Percentiles rank a stretch among this genome's conserved stretches.
phyloP scores from a whole-genome alignment of 495 filamentous ascomycete species.

The Alectoria sarmentosa region DNA sequence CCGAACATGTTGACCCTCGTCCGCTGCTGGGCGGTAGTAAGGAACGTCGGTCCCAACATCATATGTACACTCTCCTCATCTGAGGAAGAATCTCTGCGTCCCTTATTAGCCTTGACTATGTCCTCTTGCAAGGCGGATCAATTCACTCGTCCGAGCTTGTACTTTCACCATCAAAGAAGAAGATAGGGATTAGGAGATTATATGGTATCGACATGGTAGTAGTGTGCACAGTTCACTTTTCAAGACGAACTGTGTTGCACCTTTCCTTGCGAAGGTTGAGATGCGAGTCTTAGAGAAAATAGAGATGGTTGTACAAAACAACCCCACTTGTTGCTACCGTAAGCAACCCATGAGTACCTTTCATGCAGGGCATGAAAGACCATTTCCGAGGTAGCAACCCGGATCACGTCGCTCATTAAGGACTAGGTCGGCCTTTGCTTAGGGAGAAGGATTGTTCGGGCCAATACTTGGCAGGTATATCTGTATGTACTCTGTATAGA shows the following conservation, averaged over 20 bases:
- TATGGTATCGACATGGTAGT: not conserved
- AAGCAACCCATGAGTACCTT: not conserved
- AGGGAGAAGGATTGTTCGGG: not conserved
- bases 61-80: not conserved
- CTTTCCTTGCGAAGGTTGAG: not conserved
- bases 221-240: not conserved
- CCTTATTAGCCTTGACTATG: not conserved
- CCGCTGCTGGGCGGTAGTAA: not conserved
- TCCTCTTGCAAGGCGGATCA: not conserved
- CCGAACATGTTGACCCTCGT: not conserved
- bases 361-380: not conserved
- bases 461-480: not conserved
- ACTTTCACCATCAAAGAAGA: not conserved
- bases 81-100: not conserved
- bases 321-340: not conserved
- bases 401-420: not conserved
- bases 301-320: constrained; percentile 1
- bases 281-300: not conserved
- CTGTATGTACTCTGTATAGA: not conserved
- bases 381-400: not conserved
- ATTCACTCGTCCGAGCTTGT: not conserved
- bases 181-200: not conserved
- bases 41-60: not conserved
- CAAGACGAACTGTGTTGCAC: not conserved
- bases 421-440: not conserved